A percentile compares a stretch with the other conserved stretches of the same genome.
phyloP scores from a whole-genome alignment of 768 basidiomycete genomes.

The Clathrus columnatus region DNA sequence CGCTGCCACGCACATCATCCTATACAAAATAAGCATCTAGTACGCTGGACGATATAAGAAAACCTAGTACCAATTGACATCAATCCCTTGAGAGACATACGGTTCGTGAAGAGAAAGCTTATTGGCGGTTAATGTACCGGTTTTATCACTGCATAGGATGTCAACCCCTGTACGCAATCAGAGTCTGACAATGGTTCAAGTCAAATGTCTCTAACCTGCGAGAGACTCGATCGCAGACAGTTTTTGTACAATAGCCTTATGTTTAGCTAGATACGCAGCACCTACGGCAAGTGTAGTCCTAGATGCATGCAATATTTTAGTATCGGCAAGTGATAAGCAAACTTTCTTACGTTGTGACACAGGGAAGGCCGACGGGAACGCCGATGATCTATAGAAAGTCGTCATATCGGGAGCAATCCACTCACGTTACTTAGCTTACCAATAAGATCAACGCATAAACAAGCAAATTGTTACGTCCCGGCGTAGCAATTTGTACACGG shows the following conservation, averaged over 20 bases:
- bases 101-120: slow-evolving; percentile 38
- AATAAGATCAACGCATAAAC: slow-evolving; percentile 35
- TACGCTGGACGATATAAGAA: background rate
- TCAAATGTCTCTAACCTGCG: slow-evolving; percentile 17
- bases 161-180: slow-evolving; percentile 27
- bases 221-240: slow-evolving; percentile 41
- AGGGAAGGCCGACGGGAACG: slow-evolving; percentile 41
- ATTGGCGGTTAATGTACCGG: slow-evolving; percentile 41
- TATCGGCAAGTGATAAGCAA: background rate
- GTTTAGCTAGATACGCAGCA: slow-evolving; percentile 34
- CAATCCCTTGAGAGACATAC: slow-evolving; percentile 20
- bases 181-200: background rate
- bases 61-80: slow-evolving; percentile 23
- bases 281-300: slow-evolving; percentile 34
- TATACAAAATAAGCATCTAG: background rate
- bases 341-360: slow-evolving; percentile 26
- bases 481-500: slow-evolving; percentile 27
- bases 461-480: slow-evolving; percentile 36
- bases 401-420: too few relatives aligned
- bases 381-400: slow-evolving; percentile 30
- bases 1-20: slow-evolving; percentile 32
- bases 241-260: slow-evolving; percentile 40
- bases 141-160: slow-evolving; percentile 36
- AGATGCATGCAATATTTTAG: background rate
- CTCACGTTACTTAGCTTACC: too few relatives aligned